These are phyloP conservation scores for Paraconiothyrium brasiliense DNA, from an alignment of 2,329 filamentous ascomycete species.

Conservation along the genomic window DNA sequence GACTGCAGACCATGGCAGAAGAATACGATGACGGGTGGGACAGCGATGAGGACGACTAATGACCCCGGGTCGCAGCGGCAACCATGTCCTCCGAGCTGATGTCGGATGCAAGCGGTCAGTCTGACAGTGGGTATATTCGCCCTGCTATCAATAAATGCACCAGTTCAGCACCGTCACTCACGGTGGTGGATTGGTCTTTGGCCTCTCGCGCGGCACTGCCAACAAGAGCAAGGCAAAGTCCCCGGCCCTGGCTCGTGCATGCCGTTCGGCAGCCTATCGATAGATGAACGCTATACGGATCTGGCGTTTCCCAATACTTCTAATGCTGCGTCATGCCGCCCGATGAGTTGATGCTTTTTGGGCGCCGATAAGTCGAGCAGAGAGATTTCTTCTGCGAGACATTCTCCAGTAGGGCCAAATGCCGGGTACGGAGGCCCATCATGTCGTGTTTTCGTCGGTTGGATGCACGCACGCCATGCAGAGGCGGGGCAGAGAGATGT, in stretches of 20 bases:
- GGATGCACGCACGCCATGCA: conserved; percentile 7
- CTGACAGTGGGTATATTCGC: conserved; percentile 12
- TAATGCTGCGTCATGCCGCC: conserved; percentile 10
- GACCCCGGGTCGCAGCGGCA: background rate
- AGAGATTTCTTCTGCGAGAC: background rate
- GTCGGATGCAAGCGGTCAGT: conserved; percentile 3
- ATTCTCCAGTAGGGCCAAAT: background rate
- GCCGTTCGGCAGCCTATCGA: conserved; percentile 14
- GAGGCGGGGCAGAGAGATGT: background rate
- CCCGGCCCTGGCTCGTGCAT: conserved; percentile 1
- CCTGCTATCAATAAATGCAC: conserved; percentile 27
- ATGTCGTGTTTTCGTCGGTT: conserved; percentile 3
- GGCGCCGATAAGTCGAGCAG: background rate
- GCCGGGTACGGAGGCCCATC: background rate
- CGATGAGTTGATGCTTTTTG: conserved; percentile 3
- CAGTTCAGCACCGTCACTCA: background rate
- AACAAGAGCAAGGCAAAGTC: conserved; percentile 2
- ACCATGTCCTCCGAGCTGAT: background rate
- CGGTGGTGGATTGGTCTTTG: conserved; percentile 5
- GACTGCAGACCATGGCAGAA: conserved; percentile 82
- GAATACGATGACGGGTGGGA: conserved; percentile 90
- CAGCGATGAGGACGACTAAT: conserved; percentile 71
- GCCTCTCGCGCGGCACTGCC: conserved; percentile 7
- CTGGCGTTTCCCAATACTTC: conserved; percentile 15
- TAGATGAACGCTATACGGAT: conserved; percentile 1